phyloP scores from a whole-genome alignment of 495 filamentous ascomycete species.

The Podospora pseudoanserina region DNA sequence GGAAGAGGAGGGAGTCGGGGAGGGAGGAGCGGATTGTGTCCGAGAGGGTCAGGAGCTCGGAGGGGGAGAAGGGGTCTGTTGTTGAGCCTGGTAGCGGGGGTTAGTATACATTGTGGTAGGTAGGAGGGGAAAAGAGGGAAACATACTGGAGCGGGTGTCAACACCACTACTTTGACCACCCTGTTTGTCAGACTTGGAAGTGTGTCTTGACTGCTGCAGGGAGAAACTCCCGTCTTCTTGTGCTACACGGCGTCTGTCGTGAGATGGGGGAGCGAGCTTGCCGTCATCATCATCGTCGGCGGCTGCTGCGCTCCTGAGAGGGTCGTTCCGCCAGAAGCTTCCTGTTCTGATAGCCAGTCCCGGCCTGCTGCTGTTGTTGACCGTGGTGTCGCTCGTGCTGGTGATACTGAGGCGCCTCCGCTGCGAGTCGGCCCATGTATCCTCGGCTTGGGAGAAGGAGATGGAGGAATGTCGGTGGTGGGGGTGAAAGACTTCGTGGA shows the following conservation, averaged over 20 bases:
- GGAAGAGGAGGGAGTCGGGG: slow-evolving; percentile 14
- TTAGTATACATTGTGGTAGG: not conserved
- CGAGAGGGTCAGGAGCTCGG: slow-evolving; percentile 29
- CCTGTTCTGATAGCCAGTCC: not conserved
- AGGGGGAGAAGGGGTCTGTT: not conserved
- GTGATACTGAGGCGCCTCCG: not conserved
- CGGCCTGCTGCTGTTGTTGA: slow-evolving; percentile 6
- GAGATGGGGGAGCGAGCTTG: no score
- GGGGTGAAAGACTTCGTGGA: not conserved
- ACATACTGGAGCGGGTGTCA: not conserved
- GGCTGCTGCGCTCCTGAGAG: not conserved
- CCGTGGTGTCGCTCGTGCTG: slow-evolving; percentile 9
- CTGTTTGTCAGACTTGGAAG: not conserved
- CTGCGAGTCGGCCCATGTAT: not conserved
- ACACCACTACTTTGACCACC: not conserved
- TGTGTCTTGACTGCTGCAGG: not conserved
- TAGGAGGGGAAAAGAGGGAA: not conserved
- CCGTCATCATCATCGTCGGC: no score
- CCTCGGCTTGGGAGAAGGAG: not conserved
- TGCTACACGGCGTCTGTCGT: not conserved
- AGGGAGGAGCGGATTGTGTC: slow-evolving; percentile 35
- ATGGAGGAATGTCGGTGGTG: not conserved
- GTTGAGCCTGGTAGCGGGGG: not conserved
- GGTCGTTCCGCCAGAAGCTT: not conserved
- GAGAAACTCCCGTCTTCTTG: not conserved